Conservation (phyloP, 257 asterid genomes). For the Scutellaria barbata region DNA sequence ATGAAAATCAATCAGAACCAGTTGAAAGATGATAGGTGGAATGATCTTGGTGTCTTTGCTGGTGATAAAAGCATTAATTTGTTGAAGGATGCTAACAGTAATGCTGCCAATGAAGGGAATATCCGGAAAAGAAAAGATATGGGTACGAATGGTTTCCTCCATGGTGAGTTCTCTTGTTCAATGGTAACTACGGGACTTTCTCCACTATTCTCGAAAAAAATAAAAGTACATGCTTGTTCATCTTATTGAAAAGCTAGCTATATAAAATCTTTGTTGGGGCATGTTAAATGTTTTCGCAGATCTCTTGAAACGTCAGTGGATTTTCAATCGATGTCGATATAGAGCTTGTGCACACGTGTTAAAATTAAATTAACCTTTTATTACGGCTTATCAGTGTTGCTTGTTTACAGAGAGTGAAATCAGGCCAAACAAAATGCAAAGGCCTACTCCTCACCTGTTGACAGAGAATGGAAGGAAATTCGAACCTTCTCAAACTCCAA, state of each 20-base stretch:
- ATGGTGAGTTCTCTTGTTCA: constrained; percentile 60
- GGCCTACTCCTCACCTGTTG: constrained; percentile 46
- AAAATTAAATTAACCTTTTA: constrained; percentile 26
- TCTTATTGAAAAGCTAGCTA: background rate
- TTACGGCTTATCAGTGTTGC: constrained; percentile 45
- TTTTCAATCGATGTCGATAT: background rate
- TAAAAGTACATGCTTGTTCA: constrained; percentile 21
- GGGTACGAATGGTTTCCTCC: constrained; percentile 63
- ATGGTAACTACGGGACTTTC: constrained; percentile 10
- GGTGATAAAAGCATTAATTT: constrained; percentile 33
- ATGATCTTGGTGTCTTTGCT: constrained; percentile 38
- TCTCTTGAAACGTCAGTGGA: background rate
- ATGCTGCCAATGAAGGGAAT: constrained; percentile 46
- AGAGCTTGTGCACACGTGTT: constrained; percentile 27
- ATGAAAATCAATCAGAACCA: constrained; percentile 40
- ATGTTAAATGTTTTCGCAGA: background rate
- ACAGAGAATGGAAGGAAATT: constrained; percentile 61
- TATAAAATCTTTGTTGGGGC: too few species aligned
- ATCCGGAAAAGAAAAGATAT: constrained; percentile 61
- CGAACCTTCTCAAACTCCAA: constrained; percentile 44
- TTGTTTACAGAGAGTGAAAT: constrained; percentile 65
- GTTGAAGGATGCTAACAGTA: constrained; percentile 42
- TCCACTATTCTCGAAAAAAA: too few species aligned
- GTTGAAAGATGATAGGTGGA: constrained; percentile 38
- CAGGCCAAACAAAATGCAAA: constrained; percentile 60